Evolutionary conservation across 495 filamentous ascomycete species (phyloP).

Genomic region (Neurospora sp.): DNA sequence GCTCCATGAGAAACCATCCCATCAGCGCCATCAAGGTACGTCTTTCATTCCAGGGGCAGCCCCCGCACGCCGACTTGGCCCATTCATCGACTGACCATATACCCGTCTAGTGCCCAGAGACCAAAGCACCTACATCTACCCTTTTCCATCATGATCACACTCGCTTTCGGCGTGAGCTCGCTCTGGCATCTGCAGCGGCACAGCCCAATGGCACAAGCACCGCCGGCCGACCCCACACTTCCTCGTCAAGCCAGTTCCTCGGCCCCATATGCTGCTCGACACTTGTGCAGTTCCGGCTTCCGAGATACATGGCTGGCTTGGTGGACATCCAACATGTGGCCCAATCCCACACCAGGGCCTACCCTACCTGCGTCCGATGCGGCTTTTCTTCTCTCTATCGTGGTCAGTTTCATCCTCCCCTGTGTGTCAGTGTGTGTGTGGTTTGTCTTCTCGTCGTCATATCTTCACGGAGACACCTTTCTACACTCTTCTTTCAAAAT

Average conservation of each 20-base stretch:
- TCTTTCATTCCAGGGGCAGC: background rate
- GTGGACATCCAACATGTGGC: no score
- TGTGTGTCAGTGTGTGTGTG: background rate
- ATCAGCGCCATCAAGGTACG: background rate
- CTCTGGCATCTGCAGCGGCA: no score
- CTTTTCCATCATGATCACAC: background rate
- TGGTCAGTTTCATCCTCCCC: background rate
- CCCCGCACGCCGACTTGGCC: background rate
- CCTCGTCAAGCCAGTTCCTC: no score
- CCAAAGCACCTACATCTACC: background rate
- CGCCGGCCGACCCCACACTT: no score
- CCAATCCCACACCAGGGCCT: no score
- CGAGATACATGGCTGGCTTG: no score
- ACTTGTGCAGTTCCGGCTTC: no score
- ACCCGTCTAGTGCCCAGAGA: background rate
- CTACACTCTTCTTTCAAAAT: background rate
- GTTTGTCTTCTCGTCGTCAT: background rate
- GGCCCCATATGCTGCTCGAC: no score
- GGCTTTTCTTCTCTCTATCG: no score
- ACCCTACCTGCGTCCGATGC: no score
- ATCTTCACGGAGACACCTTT: background rate
- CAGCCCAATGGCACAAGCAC: no score
- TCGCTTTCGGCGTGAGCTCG: background rate
- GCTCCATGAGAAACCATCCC: background rate
- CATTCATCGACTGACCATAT: background rate